Percentiles rank a stretch among this genome's conserved stretches.
Evolutionary conservation across 164 flowering plant species (phyloP).

Genomic region (Saururus chinensis): DNA sequence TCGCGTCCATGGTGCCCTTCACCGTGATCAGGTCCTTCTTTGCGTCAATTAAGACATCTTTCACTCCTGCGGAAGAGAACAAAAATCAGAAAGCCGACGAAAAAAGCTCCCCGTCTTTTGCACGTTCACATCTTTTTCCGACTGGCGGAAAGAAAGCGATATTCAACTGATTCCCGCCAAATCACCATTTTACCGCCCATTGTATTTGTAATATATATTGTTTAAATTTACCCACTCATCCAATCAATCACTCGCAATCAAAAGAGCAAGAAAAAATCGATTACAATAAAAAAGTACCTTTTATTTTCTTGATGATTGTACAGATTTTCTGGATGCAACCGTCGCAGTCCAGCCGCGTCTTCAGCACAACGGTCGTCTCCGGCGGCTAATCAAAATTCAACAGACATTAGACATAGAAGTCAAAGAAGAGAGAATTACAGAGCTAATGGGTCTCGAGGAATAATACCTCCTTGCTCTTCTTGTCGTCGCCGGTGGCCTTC

Average conservation of each 20-base stretch:
- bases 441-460: no score
- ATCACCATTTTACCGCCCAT: neutral
- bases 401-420: neutral
- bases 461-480: constrained; percentile 18
- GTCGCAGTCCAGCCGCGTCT: constrained; percentile 63
- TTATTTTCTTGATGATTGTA: constrained; percentile 31
- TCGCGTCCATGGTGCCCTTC: constrained; percentile 64
- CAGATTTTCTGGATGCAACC: constrained; percentile 66
- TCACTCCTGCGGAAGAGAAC: constrained; percentile 40
- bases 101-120: neutral
- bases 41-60: constrained; percentile 32
- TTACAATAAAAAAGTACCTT: no score
- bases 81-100: neutral
- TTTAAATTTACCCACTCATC: no score
- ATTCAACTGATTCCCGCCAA: no score
- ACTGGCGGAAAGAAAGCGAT: neutral
- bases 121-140: no score
- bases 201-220: no score
- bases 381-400: constrained; percentile 14
- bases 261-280: neutral
- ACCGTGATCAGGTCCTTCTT: constrained; percentile 58
- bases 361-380: constrained; percentile 44
- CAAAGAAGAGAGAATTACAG: neutral
- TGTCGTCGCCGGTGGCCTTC: constrained; percentile 12
- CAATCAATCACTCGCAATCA: no score